Base-by-base conservation (phyloP, 495 filamentous ascomycete species). In the Penicillium waksmanii region DNA sequence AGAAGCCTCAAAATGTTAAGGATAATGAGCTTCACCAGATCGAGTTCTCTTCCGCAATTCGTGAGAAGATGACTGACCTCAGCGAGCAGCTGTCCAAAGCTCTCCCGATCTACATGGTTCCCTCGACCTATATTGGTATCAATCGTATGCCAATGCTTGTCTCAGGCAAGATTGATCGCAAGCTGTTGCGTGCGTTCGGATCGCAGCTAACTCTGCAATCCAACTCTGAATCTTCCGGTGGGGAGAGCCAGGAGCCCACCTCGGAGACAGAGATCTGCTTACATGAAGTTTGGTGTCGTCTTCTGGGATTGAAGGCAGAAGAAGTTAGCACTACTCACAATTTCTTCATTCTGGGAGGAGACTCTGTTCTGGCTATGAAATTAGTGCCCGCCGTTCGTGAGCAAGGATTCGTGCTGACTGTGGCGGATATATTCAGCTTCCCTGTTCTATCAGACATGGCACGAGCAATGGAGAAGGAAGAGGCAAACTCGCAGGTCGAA, bases 281-380 rank as follows among this genome's bases (percentile, higher is more conserved):
- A 2, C 77, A 67, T 33, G 53, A 67, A 3, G 60, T 78, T 12
- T 85, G 82, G 84, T 76, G 74, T 4, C 63, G 68, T 0, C 71
- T 81, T 3, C 69, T 86, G 0, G 70, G 72, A 2, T 60, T 82
- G 4, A 25, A 53, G 2, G 46, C 61, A 0, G 72, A 73, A 10
- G 49, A 72, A 5, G 77, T 83, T 19, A 75, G 73, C 12, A 56
- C 73, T 0, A 71, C 77, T 11, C 76, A 80, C 53, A 76, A 76
- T 61, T 82, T 82, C 63, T 77, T 82, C 69, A 70, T 72, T 3
- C 71, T 78, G 1, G 79, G 79, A 31, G 79, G 79, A 33, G 75
- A 80, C 58, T 82, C 79, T 15, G 67, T 82, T 13, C 53, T 74
- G 10, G 79, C 79, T 2, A 82, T 82, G 76, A 78, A 76, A 38